Evolutionary conservation across 371 early-diverging fungal genomes (phyloP).

Genomic region (Funneliformis caledonium): DNA sequence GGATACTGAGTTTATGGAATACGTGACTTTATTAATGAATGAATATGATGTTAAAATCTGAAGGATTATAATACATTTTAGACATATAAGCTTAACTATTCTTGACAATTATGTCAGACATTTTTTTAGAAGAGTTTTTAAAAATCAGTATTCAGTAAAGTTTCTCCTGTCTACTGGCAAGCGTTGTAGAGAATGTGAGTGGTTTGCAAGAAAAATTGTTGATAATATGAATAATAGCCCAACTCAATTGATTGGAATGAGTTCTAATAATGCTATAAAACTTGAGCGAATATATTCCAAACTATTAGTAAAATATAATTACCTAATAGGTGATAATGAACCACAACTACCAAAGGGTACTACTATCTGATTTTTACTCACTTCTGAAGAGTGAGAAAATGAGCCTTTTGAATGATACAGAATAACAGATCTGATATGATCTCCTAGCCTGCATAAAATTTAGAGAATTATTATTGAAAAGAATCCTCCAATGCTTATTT

Average conservation of each 20-base stretch:
- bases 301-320: background rate
- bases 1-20: background rate
- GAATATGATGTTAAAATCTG: background rate
- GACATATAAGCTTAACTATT: background rate
- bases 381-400: background rate
- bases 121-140: background rate
- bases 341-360: background rate
- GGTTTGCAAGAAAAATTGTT: background rate
- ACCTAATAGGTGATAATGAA: background rate
- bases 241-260: background rate
- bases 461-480: background rate
- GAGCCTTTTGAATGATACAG: background rate
- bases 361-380: background rate
- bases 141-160: background rate
- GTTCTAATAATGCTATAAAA: background rate
- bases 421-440: background rate
- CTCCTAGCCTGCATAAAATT: background rate
- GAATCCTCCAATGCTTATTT: background rate
- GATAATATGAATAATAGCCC: background rate
- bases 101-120: background rate
- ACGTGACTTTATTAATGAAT: background rate
- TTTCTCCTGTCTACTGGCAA: background rate
- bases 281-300: background rate
- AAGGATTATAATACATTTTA: background rate
- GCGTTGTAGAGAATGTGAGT: background rate